phyloP scores from a whole-genome alignment of 495 filamentous ascomycete species.

The Penicillium subrubescens region DNA sequence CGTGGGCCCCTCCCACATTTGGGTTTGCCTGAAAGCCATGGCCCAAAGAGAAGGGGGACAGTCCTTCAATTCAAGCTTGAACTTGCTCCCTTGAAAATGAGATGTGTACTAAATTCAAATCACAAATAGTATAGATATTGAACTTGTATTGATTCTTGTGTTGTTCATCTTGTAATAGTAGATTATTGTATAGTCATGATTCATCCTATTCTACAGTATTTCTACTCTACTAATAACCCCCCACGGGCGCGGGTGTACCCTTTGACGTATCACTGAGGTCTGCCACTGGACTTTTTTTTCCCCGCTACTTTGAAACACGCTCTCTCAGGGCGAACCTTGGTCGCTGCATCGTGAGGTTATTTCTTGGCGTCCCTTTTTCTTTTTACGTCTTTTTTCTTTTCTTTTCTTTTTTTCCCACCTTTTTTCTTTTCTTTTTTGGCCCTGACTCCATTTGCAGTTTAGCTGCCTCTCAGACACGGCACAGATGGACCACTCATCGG shows the following conservation, averaged over 20 bases:
- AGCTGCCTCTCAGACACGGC: constrained; percentile 28
- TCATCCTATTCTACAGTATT: not conserved
- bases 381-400: constrained; percentile 21
- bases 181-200: not conserved
- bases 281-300: constrained; percentile 24
- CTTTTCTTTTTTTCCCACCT: constrained; percentile 9
- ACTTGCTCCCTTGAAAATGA: not conserved
- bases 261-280: constrained; percentile 45
- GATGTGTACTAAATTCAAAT: constrained; percentile 1
- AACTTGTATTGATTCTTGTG: not conserved
- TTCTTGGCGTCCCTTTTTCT: constrained; percentile 37
- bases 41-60: not conserved
- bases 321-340: constrained; percentile 39
- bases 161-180: not conserved
- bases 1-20: constrained; percentile 23
- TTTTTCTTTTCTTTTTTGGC: constrained; percentile 13
- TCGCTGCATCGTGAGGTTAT: constrained; percentile 38
- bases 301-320: constrained; percentile 46
- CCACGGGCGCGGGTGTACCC: constrained; percentile 38
- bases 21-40: constrained; percentile 19
- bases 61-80: not conserved
- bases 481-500: constrained; percentile 27
- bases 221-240: constrained; percentile 12
- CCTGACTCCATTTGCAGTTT: constrained; percentile 11
- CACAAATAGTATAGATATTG: not conserved